These are phyloP conservation scores for Puccinia horiana DNA, from an alignment of 1,284 basidiomycete species.

Conservation along the genomic window DNA sequence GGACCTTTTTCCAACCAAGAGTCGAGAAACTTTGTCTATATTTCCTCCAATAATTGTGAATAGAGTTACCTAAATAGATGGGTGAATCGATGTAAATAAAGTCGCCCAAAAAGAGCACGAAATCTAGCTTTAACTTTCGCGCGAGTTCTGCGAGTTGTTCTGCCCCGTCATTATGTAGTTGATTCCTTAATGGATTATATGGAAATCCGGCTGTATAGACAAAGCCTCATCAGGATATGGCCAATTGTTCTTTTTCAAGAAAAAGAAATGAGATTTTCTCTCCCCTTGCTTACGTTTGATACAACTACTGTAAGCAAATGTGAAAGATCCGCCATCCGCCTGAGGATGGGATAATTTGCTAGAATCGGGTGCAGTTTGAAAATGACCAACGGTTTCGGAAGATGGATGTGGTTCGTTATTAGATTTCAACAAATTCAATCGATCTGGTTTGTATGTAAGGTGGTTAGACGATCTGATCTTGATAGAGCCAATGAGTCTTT, in stretches of 20 bases:
- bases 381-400: constrained; percentile 42
- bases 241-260: no score
- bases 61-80: constrained; percentile 64
- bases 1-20: constrained; percentile 68
- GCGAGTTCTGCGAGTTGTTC: constrained; percentile 32
- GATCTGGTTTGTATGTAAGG: constrained; percentile 1
- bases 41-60: constrained; percentile 66
- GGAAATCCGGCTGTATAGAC: constrained; percentile 42
- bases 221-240: background rate
- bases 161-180: constrained; percentile 41
- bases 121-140: constrained; percentile 22
- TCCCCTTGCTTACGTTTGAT: constrained; percentile 43
- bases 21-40: constrained; percentile 70
- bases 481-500: background rate
- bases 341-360: constrained; percentile 25
- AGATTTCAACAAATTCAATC: constrained; percentile 28
- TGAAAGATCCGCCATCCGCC: constrained; percentile 5
- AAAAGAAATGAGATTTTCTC: background rate
- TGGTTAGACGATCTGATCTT: background rate
- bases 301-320: constrained; percentile 44
- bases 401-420: constrained; percentile 41
- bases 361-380: constrained; percentile 52
- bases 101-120: constrained; percentile 51
- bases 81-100: constrained; percentile 52
- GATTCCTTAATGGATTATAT: constrained; percentile 38